phyloP scores from a whole-genome alignment of 192 early-diverging fungal species.

The Globomyces pollinis-pini region DNA sequence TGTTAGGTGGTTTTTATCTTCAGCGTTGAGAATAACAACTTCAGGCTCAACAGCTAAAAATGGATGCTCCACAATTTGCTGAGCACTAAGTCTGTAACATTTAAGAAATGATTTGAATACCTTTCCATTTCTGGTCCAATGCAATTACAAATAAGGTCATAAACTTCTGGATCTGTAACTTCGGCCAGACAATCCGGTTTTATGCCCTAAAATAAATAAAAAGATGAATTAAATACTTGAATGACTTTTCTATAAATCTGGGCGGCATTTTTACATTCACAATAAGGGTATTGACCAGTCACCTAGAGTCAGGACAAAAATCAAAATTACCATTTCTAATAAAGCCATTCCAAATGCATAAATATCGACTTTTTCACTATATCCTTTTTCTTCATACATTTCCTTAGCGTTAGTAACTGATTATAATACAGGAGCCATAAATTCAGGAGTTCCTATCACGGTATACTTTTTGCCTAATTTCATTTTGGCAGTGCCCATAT shows the following conservation, averaged over 20 bases:
- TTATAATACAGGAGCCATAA: constrained; percentile 60
- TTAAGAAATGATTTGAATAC: constrained; percentile 12
- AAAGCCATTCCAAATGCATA: constrained; percentile 82
- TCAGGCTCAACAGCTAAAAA: constrained; percentile 71
- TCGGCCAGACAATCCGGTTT: constrained; percentile 64
- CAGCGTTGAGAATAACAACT: constrained; percentile 56
- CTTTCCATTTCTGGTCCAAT: constrained; percentile 58
- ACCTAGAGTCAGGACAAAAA: too few relatives aligned
- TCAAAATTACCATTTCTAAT: constrained; percentile 80
- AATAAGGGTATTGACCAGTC: constrained; percentile 75
- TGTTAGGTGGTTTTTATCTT: constrained; percentile 56
- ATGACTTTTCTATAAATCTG: constrained; percentile 74
- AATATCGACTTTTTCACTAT: constrained; percentile 77
- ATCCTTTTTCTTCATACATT: constrained; percentile 78
- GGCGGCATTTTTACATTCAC: constrained; percentile 72
- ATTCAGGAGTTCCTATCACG: constrained; percentile 76
- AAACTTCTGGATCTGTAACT: constrained; percentile 57
- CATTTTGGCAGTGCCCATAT: constrained; percentile 82
- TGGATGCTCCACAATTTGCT: constrained; percentile 64
- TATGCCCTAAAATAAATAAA: constrained; percentile 38
- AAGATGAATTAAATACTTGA: constrained; percentile 42
- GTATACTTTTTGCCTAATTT: constrained; percentile 79
- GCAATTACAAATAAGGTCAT: constrained; percentile 58
- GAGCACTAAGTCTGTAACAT: constrained; percentile 45
- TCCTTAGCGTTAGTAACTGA: constrained; percentile 28